A percentile compares a stretch with the other conserved stretches of the same genome.
phyloP scores from a whole-genome alignment of 2,329 filamentous ascomycete genomes.

The Penicillium griseofulvum region DNA sequence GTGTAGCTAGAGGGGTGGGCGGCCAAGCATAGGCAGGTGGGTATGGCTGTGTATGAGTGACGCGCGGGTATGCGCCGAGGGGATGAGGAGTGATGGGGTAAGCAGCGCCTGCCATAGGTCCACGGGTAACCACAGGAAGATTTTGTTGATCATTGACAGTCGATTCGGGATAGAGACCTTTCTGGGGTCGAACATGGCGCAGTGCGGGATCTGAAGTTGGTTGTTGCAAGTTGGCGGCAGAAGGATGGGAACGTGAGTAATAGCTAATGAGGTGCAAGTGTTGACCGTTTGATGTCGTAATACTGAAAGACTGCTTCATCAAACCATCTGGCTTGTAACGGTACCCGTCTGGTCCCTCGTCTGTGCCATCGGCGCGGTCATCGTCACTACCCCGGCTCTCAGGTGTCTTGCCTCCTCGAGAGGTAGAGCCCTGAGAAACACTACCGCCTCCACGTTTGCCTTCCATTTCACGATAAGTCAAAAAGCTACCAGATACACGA shows the following conservation, averaged over 20 bases:
- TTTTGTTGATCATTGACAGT: conserved; percentile 82
- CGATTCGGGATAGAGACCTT: conserved; percentile 96
- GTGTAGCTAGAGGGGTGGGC: conserved; percentile 46
- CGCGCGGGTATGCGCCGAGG: conserved; percentile 55
- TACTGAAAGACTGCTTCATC: conserved; percentile 99
- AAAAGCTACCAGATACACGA: conserved; percentile 92
- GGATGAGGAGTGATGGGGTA: conserved; percentile 54
- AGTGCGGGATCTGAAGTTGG: conserved; percentile 78
- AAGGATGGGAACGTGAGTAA: conserved; percentile 77
- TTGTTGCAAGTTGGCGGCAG: conserved; percentile 70
- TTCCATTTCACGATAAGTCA: conserved; percentile 98
- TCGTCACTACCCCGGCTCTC: conserved; percentile 83
- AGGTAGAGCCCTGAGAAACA: conserved; percentile 60
- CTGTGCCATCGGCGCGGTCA: conserved; percentile 66
- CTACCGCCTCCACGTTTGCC: conserved; percentile 81
- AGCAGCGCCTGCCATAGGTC: conserved; percentile 60
- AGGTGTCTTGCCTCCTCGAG: conserved; percentile 69
- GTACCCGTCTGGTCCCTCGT: conserved; percentile 79
- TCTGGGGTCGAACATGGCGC: conserved; percentile 78
- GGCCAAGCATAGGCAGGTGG: conserved; percentile 45
- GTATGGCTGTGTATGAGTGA: conserved; percentile 42
- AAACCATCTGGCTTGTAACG: conserved; percentile 93
- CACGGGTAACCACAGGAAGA: conserved; percentile 75
- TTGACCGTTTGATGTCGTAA: conserved; percentile 84
- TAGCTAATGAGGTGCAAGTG: conserved; percentile 98